These are phyloP conservation scores for Diplodia mutila DNA, from an alignment of 2,329 filamentous ascomycete species.

Conservation along the genomic window DNA sequence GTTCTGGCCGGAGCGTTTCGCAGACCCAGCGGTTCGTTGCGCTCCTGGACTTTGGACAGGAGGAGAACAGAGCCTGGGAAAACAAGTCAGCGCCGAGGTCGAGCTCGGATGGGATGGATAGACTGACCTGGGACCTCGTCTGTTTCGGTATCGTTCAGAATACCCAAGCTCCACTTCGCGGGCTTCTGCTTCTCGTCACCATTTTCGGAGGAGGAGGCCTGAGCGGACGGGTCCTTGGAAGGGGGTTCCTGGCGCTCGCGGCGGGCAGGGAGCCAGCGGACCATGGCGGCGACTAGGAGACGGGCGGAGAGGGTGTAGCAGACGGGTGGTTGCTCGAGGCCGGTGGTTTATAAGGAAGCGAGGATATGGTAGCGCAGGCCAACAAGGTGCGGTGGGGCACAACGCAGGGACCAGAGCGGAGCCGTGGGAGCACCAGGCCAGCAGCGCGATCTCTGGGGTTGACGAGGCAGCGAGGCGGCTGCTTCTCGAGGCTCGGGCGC, in stretches of 20 bases:
- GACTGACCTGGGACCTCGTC: slow-evolving; percentile 81
- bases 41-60: slow-evolving; percentile 58
- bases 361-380: neutral
- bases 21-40: slow-evolving; percentile 65
- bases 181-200: slow-evolving; percentile 9
- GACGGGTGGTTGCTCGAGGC: neutral
- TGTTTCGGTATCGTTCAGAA: slow-evolving; percentile 78
- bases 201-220: neutral
- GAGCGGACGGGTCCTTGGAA: neutral
- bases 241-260: neutral
- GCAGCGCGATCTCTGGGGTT: neutral
- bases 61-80: slow-evolving; percentile 63
- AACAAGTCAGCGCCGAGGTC: neutral
- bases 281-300: neutral
- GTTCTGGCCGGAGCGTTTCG: slow-evolving; percentile 65
- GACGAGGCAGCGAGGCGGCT: neutral
- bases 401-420: neutral
- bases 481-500: neutral
- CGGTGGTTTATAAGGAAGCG: neutral
- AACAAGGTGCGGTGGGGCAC: neutral
- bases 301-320: neutral
- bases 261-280: slow-evolving; percentile 14
- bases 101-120: neutral
- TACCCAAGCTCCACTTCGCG: slow-evolving; percentile 67
- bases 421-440: slow-evolving; percentile 7